Evolutionary conservation across 148 eudicot species (phyloP).

Genomic region (Fallopia convolvulus): DNA sequence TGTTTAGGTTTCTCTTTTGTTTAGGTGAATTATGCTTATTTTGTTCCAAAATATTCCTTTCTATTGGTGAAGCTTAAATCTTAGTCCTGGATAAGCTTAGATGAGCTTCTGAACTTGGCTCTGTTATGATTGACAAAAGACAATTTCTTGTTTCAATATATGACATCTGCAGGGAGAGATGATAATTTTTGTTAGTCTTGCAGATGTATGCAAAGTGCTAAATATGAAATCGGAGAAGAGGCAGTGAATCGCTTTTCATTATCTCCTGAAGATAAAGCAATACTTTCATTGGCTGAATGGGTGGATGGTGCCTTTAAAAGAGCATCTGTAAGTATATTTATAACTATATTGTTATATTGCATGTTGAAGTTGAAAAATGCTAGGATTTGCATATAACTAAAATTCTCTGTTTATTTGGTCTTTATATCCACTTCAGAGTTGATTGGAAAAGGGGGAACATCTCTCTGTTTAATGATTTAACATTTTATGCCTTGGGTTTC

Average conservation of each 20-base stretch:
- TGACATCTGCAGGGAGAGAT: not conserved
- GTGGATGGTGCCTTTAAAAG: slow-evolving; percentile 75
- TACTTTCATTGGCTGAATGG: slow-evolving; percentile 92
- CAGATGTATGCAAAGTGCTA: slow-evolving; percentile 96
- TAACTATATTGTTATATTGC: not conserved
- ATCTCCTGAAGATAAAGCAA: slow-evolving; percentile 96
- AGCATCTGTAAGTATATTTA: slow-evolving; percentile 63
- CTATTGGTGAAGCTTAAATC: not conserved
- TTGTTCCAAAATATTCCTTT: not conserved
- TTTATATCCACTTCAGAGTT: not conserved
- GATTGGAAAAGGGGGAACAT: not conserved
- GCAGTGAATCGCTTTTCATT: slow-evolving; percentile 87
- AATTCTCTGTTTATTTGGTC: not conserved
- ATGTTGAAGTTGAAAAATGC: not conserved
- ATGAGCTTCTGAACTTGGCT: not conserved
- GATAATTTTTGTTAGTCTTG: slow-evolving; percentile 15
- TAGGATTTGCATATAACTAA: slow-evolving; percentile 2
- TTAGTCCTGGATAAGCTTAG: not conserved
- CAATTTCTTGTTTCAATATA: not conserved
- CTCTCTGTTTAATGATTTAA: not conserved
- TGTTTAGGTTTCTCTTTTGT: not conserved
- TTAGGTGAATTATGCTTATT: not conserved
- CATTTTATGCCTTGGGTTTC: too few relatives aligned
- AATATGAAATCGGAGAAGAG: slow-evolving; percentile 94
- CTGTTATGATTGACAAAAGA: not conserved